A percentile compares a stretch with the other conserved stretches of the same genome.
These are phyloP conservation scores for Didymella exigua DNA, from an alignment of 2,329 filamentous ascomycete species.

Conservation along the genomic window DNA sequence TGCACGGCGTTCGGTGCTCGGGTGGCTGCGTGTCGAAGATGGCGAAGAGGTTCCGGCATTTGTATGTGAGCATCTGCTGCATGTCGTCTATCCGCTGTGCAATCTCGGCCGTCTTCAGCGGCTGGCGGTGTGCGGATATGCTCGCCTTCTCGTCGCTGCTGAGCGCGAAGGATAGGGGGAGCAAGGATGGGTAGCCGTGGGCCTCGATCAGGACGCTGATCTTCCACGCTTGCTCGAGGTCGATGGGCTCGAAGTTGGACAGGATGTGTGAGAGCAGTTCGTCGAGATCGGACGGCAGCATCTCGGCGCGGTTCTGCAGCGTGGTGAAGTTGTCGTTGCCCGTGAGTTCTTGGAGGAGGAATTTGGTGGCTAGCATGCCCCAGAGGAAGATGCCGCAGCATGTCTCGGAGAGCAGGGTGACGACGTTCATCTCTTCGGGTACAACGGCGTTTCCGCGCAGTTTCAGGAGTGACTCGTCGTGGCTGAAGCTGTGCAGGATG, in stretches of 20 bases:
- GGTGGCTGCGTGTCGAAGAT: constrained; percentile 27
- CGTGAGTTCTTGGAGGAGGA: constrained; percentile 28
- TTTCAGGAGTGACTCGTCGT: constrained; percentile 28
- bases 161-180: constrained; percentile 33
- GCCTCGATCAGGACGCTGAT: constrained; percentile 32
- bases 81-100: constrained; percentile 26
- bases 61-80: constrained; percentile 22
- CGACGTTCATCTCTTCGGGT: constrained; percentile 27
- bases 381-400: constrained; percentile 36
- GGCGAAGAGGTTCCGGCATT: constrained; percentile 29
- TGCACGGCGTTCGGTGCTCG: constrained; percentile 1
- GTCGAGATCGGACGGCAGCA: constrained; percentile 32
- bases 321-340: constrained; percentile 31
- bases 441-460: constrained; percentile 29
- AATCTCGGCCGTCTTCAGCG: constrained; percentile 26
- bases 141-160: constrained; percentile 26
- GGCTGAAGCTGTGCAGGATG: constrained; percentile 22
- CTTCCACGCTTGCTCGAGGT: constrained; percentile 28
- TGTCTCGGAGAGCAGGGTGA: constrained; percentile 32
- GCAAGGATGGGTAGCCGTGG: constrained; percentile 29
- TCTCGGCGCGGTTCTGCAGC: constrained; percentile 30
- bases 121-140: constrained; percentile 26
- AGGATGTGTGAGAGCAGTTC: constrained; percentile 34
- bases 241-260: constrained; percentile 24
- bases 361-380: constrained; percentile 31